Conservation (phyloP, 306 rosid genomes). For the Quillaja saponaria region DNA sequence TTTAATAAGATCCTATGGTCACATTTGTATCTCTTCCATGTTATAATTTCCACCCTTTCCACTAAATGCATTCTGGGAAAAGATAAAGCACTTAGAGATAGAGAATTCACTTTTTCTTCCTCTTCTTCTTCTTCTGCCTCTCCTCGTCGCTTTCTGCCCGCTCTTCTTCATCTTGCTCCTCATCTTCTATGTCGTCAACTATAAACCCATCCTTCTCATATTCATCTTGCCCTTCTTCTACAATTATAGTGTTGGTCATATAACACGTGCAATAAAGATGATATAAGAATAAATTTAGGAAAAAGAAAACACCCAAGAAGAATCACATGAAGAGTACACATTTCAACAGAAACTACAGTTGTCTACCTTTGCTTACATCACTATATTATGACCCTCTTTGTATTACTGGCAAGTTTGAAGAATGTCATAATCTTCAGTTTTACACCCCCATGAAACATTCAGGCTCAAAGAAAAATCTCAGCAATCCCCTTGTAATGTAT, state of each 20-base stretch:
- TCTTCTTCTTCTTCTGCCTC: slow-evolving; percentile 87
- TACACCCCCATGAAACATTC: too few relatives aligned
- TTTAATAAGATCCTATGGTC: too few relatives aligned
- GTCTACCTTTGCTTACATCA: too few relatives aligned
- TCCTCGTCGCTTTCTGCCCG: slow-evolving; percentile 84
- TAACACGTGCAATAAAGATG: neutral
- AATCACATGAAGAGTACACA: neutral
- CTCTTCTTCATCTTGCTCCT: slow-evolving; percentile 77
- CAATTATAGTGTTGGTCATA: neutral
- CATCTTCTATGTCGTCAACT: slow-evolving; percentile 89
- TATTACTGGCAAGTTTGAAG: too few relatives aligned
- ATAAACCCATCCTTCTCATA: slow-evolving; percentile 97
- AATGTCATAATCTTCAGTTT: too few relatives aligned
- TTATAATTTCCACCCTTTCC: too few relatives aligned
- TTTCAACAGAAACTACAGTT: too few relatives aligned
- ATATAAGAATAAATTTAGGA: neutral
- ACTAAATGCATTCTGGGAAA: too few relatives aligned
- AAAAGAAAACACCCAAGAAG: neutral
- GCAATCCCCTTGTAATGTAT: too few relatives aligned
- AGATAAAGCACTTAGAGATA: neutral
- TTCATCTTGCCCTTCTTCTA: slow-evolving; percentile 90
- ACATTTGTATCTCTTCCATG: too few relatives aligned
- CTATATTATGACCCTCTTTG: too few relatives aligned
- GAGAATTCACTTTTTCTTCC: slow-evolving; percentile 76
- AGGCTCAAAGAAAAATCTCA: too few relatives aligned